Conservation (phyloP, 208 protist species). For the Strigomonas oncopelti region DNA sequence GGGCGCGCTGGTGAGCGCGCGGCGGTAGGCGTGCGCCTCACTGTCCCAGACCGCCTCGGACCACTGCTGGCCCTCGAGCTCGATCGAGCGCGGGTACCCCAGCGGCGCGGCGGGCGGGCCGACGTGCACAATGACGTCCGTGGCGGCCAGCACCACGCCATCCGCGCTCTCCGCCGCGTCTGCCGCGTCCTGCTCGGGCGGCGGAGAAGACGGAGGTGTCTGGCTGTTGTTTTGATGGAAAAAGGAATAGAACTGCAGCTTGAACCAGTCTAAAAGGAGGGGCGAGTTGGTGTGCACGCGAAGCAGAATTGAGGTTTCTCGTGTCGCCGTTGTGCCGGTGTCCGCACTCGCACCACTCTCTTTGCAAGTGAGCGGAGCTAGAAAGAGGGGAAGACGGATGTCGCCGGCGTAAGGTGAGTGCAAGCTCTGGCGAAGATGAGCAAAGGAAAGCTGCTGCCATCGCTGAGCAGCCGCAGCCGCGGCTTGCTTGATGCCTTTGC, state of each 20-base stretch:
- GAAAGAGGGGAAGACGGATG: no score
- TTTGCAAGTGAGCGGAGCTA: no score
- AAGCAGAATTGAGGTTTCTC: no score
- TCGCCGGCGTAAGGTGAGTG: no score
- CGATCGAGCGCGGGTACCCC: slow-evolving; percentile 48
- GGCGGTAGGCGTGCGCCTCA: slow-evolving; percentile 37
- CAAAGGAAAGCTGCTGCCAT: slow-evolving; percentile 17
- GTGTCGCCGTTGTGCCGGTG: no score
- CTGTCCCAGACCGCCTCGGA: slow-evolving; percentile 38
- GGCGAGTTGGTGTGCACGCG: slow-evolving; percentile 10
- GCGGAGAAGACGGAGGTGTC: neutral
- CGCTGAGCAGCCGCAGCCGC: slow-evolving; percentile 14
- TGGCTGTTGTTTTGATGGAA: slow-evolving; percentile 8
- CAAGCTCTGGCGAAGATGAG: slow-evolving; percentile 2
- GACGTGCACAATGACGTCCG: slow-evolving; percentile 34
- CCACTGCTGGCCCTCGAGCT: slow-evolving; percentile 41
- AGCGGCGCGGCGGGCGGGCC: slow-evolving; percentile 39
- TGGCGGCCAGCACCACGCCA: no score
- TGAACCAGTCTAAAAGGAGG: slow-evolving; percentile 17
- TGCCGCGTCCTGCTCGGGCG: no score
- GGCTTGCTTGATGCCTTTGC: slow-evolving; percentile 5
- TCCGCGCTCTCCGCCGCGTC: no score
- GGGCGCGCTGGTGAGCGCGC: slow-evolving; percentile 1
- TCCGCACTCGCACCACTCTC: no score
- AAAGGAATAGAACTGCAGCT: slow-evolving; percentile 28